A percentile compares a stretch with the other conserved stretches of the same genome.
phyloP scores from a whole-genome alignment of 2,329 filamentous ascomycete species.

The Sporothrix euskadiensis region DNA sequence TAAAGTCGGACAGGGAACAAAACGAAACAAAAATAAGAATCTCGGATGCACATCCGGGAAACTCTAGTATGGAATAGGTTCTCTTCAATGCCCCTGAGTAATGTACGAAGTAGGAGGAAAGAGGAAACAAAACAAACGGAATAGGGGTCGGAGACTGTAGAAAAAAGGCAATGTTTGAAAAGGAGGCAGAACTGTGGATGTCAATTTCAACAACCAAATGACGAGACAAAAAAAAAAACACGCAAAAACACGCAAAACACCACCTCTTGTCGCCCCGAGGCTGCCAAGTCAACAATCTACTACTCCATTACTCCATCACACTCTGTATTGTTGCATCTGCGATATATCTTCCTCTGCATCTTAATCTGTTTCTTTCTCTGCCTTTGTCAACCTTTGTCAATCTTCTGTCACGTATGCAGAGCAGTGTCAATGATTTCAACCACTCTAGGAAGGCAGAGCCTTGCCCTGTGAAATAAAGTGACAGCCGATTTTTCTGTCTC shows the following conservation, averaged over 20 bases:
- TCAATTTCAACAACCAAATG: not conserved
- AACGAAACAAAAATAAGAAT: not conserved
- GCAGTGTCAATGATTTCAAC: not conserved
- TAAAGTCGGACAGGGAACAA: not conserved
- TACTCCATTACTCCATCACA: not conserved
- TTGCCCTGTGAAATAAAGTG: not conserved
- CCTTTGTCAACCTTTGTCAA: slow-evolving; percentile 1
- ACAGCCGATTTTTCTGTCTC: not conserved
- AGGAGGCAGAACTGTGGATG: not conserved
- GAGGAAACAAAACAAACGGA: not conserved
- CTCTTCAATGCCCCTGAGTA: not conserved
- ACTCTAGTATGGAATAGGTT: slow-evolving; percentile 1
- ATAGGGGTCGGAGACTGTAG: not conserved
- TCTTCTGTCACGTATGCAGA: not conserved
- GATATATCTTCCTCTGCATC: not conserved
- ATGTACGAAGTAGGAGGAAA: not conserved
- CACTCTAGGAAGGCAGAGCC: not conserved
- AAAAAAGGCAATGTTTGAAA: not conserved
- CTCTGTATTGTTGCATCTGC: not conserved
- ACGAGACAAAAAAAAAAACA: not conserved
- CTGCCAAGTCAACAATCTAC: slow-evolving; percentile 20
- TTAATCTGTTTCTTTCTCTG: not conserved
- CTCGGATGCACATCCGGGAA: not conserved
- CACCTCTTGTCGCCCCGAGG: not conserved
- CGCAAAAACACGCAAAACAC: not conserved